Conservation (phyloP, 2,329 filamentous ascomycete genomes). For the Elsinoe perseae region DNA sequence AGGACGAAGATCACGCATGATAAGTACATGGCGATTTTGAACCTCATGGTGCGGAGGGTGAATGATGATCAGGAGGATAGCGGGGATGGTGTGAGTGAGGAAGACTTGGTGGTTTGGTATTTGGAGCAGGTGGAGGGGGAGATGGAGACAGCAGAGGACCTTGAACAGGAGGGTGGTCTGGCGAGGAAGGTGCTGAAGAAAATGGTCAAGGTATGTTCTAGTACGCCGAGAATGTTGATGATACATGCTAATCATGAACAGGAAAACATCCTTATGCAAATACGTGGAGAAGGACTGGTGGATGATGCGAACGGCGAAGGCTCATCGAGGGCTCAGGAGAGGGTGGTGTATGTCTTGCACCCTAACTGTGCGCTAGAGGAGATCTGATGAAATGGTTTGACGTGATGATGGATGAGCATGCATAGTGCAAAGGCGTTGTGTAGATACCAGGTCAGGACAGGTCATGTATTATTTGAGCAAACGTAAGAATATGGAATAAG, state of each 20-base stretch:
- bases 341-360: constrained; percentile 78
- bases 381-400: constrained; percentile 17
- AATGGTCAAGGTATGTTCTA: constrained; percentile 76
- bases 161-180: constrained; percentile 65
- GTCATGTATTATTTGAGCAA: background rate
- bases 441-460: constrained; percentile 8
- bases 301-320: constrained; percentile 54
- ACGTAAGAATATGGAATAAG: background rate
- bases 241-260: constrained; percentile 23
- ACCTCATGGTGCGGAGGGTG: constrained; percentile 72
- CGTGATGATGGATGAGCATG: constrained; percentile 2
- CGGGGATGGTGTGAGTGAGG: constrained; percentile 77
- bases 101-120: constrained; percentile 80
- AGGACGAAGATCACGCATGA: constrained; percentile 92
- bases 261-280: constrained; percentile 54
- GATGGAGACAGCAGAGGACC: constrained; percentile 70
- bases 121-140: constrained; percentile 84
- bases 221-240: background rate
- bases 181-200: constrained; percentile 82
- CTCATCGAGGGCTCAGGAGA: constrained; percentile 44
- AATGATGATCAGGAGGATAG: constrained; percentile 68
- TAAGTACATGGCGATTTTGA: constrained; percentile 87
- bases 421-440: background rate
- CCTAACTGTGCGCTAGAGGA: constrained; percentile 83
- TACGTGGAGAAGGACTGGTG: constrained; percentile 79